phyloP scores from a whole-genome alignment of 2,329 filamentous ascomycete genomes.

The Paramyrothecium sp. region DNA sequence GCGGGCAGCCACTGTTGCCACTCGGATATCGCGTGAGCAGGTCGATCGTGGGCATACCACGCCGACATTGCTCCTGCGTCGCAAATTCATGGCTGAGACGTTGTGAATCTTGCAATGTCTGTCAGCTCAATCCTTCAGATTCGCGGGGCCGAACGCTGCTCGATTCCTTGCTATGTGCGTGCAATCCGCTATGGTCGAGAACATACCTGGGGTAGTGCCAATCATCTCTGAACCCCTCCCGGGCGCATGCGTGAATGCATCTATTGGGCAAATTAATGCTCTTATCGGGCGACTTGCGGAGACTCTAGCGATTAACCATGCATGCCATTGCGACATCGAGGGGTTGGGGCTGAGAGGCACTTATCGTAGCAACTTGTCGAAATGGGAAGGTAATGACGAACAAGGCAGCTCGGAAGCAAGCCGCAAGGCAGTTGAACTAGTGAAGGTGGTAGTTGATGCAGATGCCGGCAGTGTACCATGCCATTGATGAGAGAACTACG shows the following conservation, averaged over 20 bases:
- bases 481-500: background rate
- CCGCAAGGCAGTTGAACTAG: background rate
- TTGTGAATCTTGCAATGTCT: background rate
- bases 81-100: background rate
- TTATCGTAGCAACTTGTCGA: slow-evolving; percentile 1
- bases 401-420: slow-evolving; percentile 1
- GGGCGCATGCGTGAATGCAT: background rate
- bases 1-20: background rate
- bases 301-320: background rate
- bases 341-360: background rate
- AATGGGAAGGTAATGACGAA: background rate
- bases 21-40: background rate
- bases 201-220: background rate
- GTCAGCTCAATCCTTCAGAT: no score
- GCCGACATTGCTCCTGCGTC: background rate
- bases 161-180: no score
- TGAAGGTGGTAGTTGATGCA: slow-evolving; percentile 3
- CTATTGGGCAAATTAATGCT: background rate
- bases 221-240: background rate
- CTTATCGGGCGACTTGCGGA: background rate
- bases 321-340: background rate
- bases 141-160: no score
- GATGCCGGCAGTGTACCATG: background rate
- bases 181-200: background rate
- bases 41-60: background rate